Conservation (phyloP, 139 green algal species). For the Choricystis sp. region DNA sequence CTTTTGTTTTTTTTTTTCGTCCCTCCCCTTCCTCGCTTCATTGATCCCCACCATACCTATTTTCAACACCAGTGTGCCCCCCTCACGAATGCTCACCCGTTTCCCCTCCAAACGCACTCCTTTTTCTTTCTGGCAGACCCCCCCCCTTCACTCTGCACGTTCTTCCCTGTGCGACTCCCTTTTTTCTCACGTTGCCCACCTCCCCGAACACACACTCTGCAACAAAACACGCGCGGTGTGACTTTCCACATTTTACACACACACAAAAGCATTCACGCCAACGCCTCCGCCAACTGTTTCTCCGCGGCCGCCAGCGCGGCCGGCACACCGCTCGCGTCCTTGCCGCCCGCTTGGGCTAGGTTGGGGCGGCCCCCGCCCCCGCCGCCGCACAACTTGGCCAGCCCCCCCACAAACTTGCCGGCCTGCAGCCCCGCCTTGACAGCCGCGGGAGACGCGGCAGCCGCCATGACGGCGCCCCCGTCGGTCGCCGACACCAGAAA, state of each 20-base stretch:
- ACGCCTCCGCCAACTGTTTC: conserved; percentile 24
- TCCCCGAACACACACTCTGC: too few relatives aligned
- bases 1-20: conserved; percentile 3
- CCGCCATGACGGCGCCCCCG: conserved; percentile 51
- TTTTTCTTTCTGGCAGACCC: too few relatives aligned
- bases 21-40: conserved; percentile 1
- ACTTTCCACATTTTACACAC: too few relatives aligned
- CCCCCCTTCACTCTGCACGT: too few relatives aligned
- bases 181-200: too few relatives aligned
- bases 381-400: conserved; percentile 80
- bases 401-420: conserved; percentile 62
- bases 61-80: too few relatives aligned
- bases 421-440: conserved; percentile 41
- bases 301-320: conserved; percentile 19
- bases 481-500: conserved; percentile 39
- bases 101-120: too few relatives aligned
- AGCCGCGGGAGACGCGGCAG: conserved; percentile 29
- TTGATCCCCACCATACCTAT: not conserved
- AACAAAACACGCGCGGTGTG: too few relatives aligned
- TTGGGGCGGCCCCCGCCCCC: conserved; percentile 73
- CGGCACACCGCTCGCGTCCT: conserved; percentile 33
- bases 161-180: too few relatives aligned
- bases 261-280: conserved; percentile 9
- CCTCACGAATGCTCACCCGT: too few relatives aligned
- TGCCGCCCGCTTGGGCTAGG: conserved; percentile 75